phyloP scores from a whole-genome alignment of 2,329 filamentous ascomycete species.

The Grosmannia penicillata region DNA sequence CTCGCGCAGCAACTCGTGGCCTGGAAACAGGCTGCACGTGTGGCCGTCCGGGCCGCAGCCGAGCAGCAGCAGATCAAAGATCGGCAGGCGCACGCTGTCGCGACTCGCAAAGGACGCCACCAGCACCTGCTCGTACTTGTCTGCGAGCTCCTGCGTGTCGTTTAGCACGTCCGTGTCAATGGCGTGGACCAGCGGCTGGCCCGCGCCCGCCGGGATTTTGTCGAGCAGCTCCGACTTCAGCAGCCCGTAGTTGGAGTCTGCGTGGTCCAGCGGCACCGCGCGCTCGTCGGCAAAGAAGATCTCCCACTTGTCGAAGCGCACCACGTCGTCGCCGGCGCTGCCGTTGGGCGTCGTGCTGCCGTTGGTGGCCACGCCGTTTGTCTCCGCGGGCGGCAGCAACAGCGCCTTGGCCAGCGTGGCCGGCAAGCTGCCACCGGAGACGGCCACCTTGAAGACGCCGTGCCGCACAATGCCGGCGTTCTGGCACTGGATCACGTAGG shows the following conservation, averaged over 20 bases:
- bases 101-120: constrained; percentile 77
- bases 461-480: constrained; percentile 68
- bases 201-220: constrained; percentile 59
- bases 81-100: constrained; percentile 85
- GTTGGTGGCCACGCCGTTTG: background rate
- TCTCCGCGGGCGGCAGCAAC: constrained; percentile 38
- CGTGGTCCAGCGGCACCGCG: constrained; percentile 78
- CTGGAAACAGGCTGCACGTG: constrained; percentile 92
- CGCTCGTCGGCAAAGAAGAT: constrained; percentile 98
- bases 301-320: constrained; percentile 81
- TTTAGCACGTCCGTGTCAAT: constrained; percentile 53
- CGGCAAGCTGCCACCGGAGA: constrained; percentile 88
- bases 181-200: constrained; percentile 58
- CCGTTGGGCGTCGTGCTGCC: background rate
- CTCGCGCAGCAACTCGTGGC: constrained; percentile 75
- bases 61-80: constrained; percentile 87
- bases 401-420: constrained; percentile 76
- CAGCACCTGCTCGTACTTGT: constrained; percentile 81
- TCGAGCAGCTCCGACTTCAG: constrained; percentile 78
- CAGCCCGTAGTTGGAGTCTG: constrained; percentile 86
- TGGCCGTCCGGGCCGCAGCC: constrained; percentile 94
- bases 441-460: constrained; percentile 73
- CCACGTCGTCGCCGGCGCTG: constrained; percentile 35
- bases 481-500: constrained; percentile 72
- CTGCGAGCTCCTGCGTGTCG: constrained; percentile 82